phyloP scores from a whole-genome alignment of 208 protist species.

The Leishmania aethiopica region DNA sequence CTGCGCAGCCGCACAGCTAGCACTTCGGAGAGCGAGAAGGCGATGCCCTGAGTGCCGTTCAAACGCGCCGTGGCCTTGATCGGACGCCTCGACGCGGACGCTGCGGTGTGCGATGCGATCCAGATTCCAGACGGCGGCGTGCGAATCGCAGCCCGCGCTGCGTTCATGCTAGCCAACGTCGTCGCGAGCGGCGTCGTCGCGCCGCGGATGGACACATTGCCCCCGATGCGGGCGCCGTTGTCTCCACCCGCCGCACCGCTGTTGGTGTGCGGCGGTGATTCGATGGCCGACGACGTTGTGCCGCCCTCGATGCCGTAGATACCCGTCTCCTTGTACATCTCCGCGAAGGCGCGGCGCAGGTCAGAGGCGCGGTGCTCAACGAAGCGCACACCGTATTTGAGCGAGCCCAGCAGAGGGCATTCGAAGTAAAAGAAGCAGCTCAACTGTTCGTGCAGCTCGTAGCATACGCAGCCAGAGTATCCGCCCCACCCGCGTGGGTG shows the following conservation, averaged over 20 bases:
- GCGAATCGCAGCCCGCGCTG: conserved; percentile 18
- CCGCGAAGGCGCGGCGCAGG: conserved; percentile 34
- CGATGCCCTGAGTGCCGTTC: conserved; percentile 30
- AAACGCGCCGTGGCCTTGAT: conserved; percentile 38
- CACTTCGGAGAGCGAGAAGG: conserved; percentile 57
- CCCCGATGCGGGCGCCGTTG: background rate
- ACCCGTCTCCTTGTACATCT: conserved; percentile 38
- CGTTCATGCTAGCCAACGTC: conserved; percentile 21
- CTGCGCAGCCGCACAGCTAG: conserved; percentile 52
- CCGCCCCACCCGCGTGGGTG: conserved; percentile 67
- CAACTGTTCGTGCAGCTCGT: conserved; percentile 51
- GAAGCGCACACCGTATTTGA: conserved; percentile 74
- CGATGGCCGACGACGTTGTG: conserved; percentile 23
- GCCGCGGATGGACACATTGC: conserved; percentile 16
- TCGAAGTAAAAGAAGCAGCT: conserved; percentile 80
- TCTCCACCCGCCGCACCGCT: conserved; percentile 4
- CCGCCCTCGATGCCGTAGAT: conserved; percentile 37
- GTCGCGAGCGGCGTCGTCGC: conserved; percentile 28
- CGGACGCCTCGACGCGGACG: conserved; percentile 11
- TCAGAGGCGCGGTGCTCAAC: conserved; percentile 40
- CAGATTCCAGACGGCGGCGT: conserved; percentile 32
- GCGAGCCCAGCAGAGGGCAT: conserved; percentile 54
- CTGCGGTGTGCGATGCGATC: conserved; percentile 31
- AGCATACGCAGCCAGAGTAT: conserved; percentile 70
- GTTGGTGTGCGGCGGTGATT: conserved; percentile 1